A percentile compares a stretch with the other conserved stretches of the same genome.
These are phyloP conservation scores for Gossypium laxum DNA, from an alignment of 441 rosid genomes.

Conservation along the genomic window DNA sequence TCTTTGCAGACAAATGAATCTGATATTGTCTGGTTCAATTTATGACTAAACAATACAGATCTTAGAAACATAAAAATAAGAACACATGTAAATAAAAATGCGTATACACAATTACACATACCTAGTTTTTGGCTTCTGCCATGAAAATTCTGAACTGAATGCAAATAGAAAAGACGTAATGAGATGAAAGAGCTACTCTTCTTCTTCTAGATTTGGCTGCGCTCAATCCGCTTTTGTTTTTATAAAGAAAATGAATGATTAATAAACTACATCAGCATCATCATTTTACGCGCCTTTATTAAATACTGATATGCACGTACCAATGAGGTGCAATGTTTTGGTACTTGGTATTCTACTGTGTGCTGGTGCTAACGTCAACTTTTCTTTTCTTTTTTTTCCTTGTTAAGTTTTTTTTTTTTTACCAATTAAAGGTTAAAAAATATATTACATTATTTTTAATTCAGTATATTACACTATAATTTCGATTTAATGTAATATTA, in stretches of 20 bases:
- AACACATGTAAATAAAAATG: neutral
- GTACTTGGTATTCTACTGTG: neutral
- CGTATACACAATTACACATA: neutral
- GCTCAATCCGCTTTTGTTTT: neutral
- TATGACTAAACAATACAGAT: neutral
- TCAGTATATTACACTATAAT: too few relatives aligned
- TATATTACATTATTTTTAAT: too few relatives aligned
- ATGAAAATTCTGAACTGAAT: neutral
- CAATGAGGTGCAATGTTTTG: neutral
- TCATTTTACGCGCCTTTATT: neutral
- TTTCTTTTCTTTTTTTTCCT: neutral
- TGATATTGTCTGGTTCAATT: neutral
- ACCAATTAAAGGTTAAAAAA: too few relatives aligned
- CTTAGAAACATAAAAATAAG: neutral
- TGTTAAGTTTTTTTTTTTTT: neutral
- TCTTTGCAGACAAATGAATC: neutral
- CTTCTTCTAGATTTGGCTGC: constrained; percentile 5
- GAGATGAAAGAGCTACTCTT: neutral
- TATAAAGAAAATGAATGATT: neutral
- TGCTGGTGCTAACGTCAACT: too few relatives aligned
- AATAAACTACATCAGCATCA: neutral
- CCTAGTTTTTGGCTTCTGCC: constrained; percentile 3
- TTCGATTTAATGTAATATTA: too few relatives aligned
- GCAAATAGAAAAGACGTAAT: neutral
- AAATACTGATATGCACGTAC: neutral